Conservation (phyloP, 2,329 filamentous ascomycete genomes). For the Sodiomyces alkalinus region DNA sequence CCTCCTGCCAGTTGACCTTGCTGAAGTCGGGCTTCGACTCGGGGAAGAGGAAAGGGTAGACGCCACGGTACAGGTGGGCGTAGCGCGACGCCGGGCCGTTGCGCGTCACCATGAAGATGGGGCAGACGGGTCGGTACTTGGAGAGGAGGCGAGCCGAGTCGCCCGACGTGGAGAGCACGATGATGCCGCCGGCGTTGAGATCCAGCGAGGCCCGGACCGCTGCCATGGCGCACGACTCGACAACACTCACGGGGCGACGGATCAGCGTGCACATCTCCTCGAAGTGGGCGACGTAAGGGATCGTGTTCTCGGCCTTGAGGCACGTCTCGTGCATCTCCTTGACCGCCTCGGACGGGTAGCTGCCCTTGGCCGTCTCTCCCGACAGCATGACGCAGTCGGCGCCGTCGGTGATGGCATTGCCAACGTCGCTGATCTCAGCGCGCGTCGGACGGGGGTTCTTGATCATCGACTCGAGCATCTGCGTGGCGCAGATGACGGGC, state of each 20-base stretch:
- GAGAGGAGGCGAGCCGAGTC: constrained; percentile 88
- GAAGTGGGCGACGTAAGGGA: constrained; percentile 92
- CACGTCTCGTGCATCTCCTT: constrained; percentile 98
- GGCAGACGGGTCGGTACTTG: constrained; percentile 97
- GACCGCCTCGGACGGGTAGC: constrained; percentile 83
- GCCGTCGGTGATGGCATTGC: constrained; percentile 93
- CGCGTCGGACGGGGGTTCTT: constrained; percentile 97
- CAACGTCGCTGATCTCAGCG: constrained; percentile 96
- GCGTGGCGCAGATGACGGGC: constrained; percentile 95
- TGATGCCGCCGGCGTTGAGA: constrained; percentile 89
- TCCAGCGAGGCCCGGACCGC: constrained; percentile 91
- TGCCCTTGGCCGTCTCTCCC: constrained; percentile 96
- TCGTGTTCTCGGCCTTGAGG: constrained; percentile 90
- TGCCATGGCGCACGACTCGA: constrained; percentile 93
- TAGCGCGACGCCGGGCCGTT: constrained; percentile 74
- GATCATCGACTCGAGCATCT: constrained; percentile 99
- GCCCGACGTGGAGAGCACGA: constrained; percentile 91
- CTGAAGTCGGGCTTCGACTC: constrained; percentile 91
- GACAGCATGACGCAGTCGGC: constrained; percentile 99
- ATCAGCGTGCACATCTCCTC: constrained; percentile 82
- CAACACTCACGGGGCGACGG: constrained; percentile 69
- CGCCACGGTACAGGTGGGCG: constrained; percentile 89
- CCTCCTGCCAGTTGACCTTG: constrained; percentile 92
- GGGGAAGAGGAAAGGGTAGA: constrained; percentile 93
- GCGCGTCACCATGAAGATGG: constrained; percentile 97